phyloP scores from a whole-genome alignment of 192 early-diverging fungal species.

The Obelidium mucronatum region DNA sequence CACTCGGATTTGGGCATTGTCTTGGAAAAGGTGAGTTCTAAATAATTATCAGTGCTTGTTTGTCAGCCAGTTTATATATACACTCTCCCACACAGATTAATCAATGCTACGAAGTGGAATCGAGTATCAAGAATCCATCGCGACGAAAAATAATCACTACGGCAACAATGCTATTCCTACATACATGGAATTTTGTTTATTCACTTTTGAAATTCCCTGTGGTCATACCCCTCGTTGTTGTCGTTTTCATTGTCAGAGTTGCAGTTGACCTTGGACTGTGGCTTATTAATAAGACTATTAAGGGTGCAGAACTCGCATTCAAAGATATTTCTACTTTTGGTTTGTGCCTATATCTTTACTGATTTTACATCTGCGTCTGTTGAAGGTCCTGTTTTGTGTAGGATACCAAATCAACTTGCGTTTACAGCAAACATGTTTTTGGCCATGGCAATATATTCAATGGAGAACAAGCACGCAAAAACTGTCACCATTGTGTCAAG shows the following conservation, averaged over 20 bases:
- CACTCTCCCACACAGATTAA: too few relatives aligned
- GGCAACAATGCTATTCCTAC: background rate
- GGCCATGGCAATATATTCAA: constrained; percentile 84
- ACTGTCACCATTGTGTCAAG: constrained; percentile 62
- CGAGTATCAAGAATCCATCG: constrained; percentile 46
- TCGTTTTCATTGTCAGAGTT: constrained; percentile 56
- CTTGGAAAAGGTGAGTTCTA: constrained; percentile 58
- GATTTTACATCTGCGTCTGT: constrained; percentile 12
- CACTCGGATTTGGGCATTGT: constrained; percentile 24
- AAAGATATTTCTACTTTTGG: constrained; percentile 75
- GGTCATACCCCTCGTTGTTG: constrained; percentile 40
- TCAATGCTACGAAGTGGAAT: constrained; percentile 64
- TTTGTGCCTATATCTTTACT: constrained; percentile 24
- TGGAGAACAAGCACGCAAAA: constrained; percentile 65
- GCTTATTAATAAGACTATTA: constrained; percentile 66
- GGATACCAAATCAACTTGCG: constrained; percentile 89
- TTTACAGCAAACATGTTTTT: constrained; percentile 84
- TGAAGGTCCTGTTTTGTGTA: constrained; percentile 18
- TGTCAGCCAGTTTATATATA: too few relatives aligned
- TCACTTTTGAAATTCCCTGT: constrained; percentile 27
- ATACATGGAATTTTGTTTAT: background rate
- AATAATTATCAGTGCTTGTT: background rate
- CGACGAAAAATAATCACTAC: constrained; percentile 37
- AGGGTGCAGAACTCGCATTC: constrained; percentile 71
- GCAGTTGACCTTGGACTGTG: constrained; percentile 64